Conservation (phyloP, 306 rosid genomes). For the Inga oerstediana region DNA sequence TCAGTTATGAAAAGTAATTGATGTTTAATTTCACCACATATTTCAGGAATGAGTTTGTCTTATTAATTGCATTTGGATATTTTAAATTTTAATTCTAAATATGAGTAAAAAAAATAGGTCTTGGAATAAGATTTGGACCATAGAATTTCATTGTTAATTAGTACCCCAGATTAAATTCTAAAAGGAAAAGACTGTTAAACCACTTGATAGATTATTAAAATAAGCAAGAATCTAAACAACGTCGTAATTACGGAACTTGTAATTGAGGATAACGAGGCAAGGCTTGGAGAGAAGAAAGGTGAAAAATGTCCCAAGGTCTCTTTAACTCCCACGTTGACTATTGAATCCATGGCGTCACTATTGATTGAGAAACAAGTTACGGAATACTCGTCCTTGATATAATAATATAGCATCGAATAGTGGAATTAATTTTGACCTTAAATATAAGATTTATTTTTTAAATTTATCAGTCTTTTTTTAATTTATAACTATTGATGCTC, state of each 20-base stretch:
- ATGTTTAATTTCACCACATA: background rate
- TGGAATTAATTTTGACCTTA: too few species aligned
- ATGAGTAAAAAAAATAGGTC: background rate
- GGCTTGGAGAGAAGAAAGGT: constrained; percentile 33
- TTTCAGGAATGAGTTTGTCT: background rate
- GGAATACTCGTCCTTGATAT: too few species aligned
- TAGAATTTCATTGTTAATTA: too few species aligned
- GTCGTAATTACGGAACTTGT: constrained; percentile 29
- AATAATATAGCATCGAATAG: too few species aligned
- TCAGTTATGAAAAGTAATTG: background rate
- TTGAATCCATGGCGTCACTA: constrained; percentile 42
- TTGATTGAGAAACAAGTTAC: background rate
- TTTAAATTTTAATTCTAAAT: background rate
- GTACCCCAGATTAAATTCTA: background rate
- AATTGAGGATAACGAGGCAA: constrained; percentile 46
- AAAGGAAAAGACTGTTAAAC: background rate
- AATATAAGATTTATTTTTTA: too few species aligned
- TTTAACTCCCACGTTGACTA: constrained; percentile 57
- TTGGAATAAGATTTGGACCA: background rate
- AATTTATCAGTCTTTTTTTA: too few species aligned
- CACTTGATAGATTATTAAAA: constrained; percentile 3
- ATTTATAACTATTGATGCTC: too few species aligned
- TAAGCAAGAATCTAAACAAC: background rate
- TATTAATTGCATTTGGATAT: background rate
- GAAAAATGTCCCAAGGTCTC: constrained; percentile 36